These are phyloP conservation scores for Arctium lappa DNA, from an alignment of 129 eudicot genomes.

Conservation along the genomic window DNA sequence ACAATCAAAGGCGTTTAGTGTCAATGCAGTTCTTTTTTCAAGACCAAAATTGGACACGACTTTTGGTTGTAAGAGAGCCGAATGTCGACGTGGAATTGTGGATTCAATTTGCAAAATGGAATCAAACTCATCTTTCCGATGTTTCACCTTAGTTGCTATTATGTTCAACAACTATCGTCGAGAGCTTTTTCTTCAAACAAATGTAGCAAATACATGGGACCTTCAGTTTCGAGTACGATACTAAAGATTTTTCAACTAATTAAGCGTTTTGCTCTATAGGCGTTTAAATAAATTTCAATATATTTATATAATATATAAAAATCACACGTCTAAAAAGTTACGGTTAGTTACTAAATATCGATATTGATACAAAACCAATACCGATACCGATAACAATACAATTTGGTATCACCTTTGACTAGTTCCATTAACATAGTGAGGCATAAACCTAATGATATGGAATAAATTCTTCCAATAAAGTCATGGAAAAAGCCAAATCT, in stretches of 20 bases:
- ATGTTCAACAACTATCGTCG: background rate
- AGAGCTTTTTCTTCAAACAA: background rate
- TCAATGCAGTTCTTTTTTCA: no score
- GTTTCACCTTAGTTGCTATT: background rate
- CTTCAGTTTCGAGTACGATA: background rate
- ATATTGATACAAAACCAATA: background rate
- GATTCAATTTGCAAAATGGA: background rate
- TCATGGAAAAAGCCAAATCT: slow-evolving; percentile 35
- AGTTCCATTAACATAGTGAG: slow-evolving; percentile 14
- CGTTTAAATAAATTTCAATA: background rate
- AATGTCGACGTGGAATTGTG: no score
- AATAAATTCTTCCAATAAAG: slow-evolving; percentile 34
- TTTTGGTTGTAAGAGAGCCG: no score
- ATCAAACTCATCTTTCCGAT: background rate
- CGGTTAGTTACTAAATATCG: background rate
- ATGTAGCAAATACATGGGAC: background rate
- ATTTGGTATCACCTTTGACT: slow-evolving; percentile 20
- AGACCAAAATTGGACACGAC: no score
- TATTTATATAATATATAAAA: background rate
- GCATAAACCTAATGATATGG: slow-evolving; percentile 13
- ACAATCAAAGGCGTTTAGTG: background rate
- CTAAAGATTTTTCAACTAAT: background rate
- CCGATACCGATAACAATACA: background rate
- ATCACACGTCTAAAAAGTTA: background rate
- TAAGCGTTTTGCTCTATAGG: background rate